Evolutionary conservation across 148 eudicot species (phyloP).

Genomic region (Rhododendron mucronatum): DNA sequence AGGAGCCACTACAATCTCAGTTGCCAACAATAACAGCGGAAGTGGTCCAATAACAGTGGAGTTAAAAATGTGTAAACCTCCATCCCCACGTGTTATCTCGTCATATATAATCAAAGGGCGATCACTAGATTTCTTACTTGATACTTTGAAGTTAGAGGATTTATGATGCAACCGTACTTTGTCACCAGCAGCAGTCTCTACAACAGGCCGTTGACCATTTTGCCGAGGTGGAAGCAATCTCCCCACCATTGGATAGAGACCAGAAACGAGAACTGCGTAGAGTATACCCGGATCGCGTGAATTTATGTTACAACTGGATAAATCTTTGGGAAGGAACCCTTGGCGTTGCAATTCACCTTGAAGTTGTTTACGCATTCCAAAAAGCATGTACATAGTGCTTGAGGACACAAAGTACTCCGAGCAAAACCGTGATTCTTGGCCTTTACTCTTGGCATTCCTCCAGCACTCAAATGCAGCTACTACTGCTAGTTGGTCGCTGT

Average conservation of each 20-base stretch:
- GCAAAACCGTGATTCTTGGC: conserved; percentile 67
- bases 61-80: conserved; percentile 52
- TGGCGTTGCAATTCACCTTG: conserved; percentile 45
- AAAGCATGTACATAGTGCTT: conserved; percentile 65
- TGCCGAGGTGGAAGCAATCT: conserved; percentile 37
- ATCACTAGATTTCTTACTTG: conserved; percentile 11
- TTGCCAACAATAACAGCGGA: conserved; percentile 64
- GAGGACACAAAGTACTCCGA: conserved; percentile 64
- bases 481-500: conserved; percentile 85
- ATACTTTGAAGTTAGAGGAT: conserved; percentile 38
- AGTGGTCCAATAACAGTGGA: conserved; percentile 64
- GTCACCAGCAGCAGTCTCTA: conserved; percentile 61
- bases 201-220: conserved; percentile 26
- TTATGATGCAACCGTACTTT: conserved; percentile 56
- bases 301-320: conserved; percentile 54
- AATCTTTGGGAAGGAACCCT: conserved; percentile 64
- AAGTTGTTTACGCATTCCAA: conserved; percentile 74
- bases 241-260: conserved; percentile 91
- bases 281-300: conserved; percentile 65
- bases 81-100: conserved; percentile 84
- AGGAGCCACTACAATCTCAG: conserved; percentile 79
- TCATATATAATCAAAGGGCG: conserved; percentile 59
- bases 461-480: conserved; percentile 96
- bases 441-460: conserved; percentile 59
- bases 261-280: conserved; percentile 73